Evolutionary conservation across 352 stramenopile genomes (phyloP).

Genomic region (Phytophthora fragariaefolia): DNA sequence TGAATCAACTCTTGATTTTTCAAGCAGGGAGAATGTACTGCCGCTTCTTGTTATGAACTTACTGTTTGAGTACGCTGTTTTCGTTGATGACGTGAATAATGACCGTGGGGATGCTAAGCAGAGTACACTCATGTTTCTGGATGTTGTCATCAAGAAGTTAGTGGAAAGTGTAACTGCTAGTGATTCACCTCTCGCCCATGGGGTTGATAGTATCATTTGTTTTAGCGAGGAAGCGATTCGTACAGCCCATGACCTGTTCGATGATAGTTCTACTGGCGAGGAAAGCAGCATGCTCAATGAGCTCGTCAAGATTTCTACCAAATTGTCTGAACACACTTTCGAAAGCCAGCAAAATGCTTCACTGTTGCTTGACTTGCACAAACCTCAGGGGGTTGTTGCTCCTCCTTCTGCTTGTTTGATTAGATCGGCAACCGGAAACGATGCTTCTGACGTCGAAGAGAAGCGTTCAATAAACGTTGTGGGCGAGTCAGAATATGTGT

Average conservation of each 20-base stretch:
- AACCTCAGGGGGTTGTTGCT: slow-evolving; percentile 10
- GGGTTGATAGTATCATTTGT: slow-evolving; percentile 21
- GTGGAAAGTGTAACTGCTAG: slow-evolving; percentile 10
- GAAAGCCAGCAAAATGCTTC: slow-evolving; percentile 28
- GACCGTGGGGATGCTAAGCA: slow-evolving; percentile 15
- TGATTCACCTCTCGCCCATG: background rate
- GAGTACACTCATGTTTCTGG: slow-evolving; percentile 13
- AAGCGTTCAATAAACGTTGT: slow-evolving; percentile 2
- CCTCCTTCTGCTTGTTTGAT: slow-evolving; percentile 7
- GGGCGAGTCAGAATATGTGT: slow-evolving; percentile 22
- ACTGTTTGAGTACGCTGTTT: slow-evolving; percentile 47
- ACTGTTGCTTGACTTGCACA: slow-evolving; percentile 25
- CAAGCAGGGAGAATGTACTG: slow-evolving; percentile 37
- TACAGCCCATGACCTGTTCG: slow-evolving; percentile 20
- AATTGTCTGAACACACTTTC: slow-evolving; percentile 17
- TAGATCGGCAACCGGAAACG: slow-evolving; percentile 9
- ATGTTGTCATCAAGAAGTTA: slow-evolving; percentile 26
- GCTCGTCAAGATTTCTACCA: slow-evolving; percentile 25
- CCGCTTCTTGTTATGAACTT: slow-evolving; percentile 55
- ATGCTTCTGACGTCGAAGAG: slow-evolving; percentile 20
- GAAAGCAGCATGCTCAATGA: slow-evolving; percentile 34
- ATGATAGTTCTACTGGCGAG: background rate
- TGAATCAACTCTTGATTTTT: slow-evolving; percentile 46
- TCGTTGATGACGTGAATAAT: slow-evolving; percentile 31
- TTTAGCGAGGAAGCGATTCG: slow-evolving; percentile 31